phyloP scores from a whole-genome alignment of 139 green algal genomes.

The Coelastrella sp. region DNA sequence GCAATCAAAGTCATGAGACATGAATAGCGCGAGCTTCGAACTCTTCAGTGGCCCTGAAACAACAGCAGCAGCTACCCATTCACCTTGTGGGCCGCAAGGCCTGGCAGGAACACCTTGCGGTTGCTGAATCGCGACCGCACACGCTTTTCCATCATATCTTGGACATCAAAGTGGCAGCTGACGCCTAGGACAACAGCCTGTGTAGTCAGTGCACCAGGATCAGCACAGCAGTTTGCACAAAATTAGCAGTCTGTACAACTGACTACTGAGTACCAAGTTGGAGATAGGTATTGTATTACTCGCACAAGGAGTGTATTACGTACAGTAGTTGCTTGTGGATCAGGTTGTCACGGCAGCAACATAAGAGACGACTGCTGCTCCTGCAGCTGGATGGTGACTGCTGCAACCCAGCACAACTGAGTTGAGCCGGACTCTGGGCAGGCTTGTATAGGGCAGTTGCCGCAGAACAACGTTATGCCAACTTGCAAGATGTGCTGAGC shows the following conservation, averaged over 20 bases:
- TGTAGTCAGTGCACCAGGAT: neutral
- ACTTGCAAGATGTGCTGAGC: no score
- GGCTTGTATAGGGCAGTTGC: no score
- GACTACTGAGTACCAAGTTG: no score
- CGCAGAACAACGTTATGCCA: no score
- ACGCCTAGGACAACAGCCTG: slow-evolving; percentile 82
- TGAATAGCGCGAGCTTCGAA: neutral
- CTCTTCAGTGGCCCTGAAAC: neutral
- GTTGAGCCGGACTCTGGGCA: no score
- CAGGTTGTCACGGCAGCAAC: no score
- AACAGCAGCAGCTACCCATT: neutral
- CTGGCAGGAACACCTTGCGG: slow-evolving; percentile 63
- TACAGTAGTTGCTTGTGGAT: no score
- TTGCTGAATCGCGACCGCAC: slow-evolving; percentile 83
- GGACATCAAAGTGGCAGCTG: slow-evolving; percentile 73
- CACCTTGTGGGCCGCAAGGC: slow-evolving; percentile 24
- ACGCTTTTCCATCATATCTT: slow-evolving; percentile 89
- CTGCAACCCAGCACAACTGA: no score
- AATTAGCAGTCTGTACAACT: neutral
- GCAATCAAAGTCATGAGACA: neutral
- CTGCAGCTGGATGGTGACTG: no score
- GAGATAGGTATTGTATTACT: no score
- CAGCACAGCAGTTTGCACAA: neutral
- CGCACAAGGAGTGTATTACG: no score
- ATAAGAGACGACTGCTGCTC: no score